Conservation (phyloP, 352 stramenopile species). For the Phytophthora citrophthora region DNA sequence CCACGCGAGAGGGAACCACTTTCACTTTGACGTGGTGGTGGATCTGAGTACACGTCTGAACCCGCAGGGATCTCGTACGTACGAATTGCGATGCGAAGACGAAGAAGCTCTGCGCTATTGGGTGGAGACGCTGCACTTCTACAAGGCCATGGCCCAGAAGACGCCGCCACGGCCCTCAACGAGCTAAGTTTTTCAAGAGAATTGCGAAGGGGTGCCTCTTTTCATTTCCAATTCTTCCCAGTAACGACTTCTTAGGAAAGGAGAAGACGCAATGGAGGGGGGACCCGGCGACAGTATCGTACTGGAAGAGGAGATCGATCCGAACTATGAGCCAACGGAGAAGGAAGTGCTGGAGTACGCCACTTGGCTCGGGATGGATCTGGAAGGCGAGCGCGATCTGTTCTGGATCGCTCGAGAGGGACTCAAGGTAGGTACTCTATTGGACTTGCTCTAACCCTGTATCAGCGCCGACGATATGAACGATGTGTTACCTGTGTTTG, state of each 20-base stretch:
- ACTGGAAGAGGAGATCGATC: slow-evolving; percentile 95
- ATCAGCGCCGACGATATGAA: not conserved
- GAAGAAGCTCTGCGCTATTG: slow-evolving; percentile 65
- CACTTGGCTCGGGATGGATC: slow-evolving; percentile 96
- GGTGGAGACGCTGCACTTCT: slow-evolving; percentile 76
- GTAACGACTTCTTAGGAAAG: slow-evolving; percentile 10
- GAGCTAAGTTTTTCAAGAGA: slow-evolving; percentile 23
- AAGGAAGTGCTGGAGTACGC: slow-evolving; percentile 94
- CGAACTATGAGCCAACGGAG: slow-evolving; percentile 94
- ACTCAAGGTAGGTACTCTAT: slow-evolving; percentile 61
- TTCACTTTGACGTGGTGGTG: slow-evolving; percentile 74
- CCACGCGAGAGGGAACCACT: slow-evolving; percentile 45
- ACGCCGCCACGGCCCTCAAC: slow-evolving; percentile 46
- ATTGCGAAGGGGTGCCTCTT: slow-evolving; percentile 22
- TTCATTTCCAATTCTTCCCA: not conserved
- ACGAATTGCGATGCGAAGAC: slow-evolving; percentile 68
- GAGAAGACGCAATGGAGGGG: slow-evolving; percentile 44
- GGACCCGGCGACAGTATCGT: slow-evolving; percentile 83
- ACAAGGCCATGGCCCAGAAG: slow-evolving; percentile 57
- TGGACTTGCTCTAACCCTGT: not conserved
- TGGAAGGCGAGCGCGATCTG: slow-evolving; percentile 90
- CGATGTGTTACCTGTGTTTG: not conserved
- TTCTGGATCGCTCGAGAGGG: slow-evolving; percentile 96
- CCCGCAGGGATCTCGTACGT: slow-evolving; percentile 64
- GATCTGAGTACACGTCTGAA: slow-evolving; percentile 70